Evolutionary conservation across 306 rosid species (phyloP).

Genomic region (Vigna reflexopilosa): DNA sequence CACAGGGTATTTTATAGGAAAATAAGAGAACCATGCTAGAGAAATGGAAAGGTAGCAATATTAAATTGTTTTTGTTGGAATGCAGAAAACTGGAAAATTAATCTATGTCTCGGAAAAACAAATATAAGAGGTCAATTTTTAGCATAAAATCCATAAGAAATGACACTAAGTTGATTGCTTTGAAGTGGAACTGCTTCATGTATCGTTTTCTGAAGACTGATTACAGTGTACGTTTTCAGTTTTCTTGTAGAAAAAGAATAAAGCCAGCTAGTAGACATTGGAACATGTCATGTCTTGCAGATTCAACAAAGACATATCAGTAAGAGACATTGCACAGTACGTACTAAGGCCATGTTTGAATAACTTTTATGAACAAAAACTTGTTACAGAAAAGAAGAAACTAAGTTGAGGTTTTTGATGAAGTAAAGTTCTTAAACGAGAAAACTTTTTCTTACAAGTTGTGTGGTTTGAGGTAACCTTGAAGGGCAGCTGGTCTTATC

Average conservation of each 20-base stretch:
- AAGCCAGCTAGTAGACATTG: constrained; percentile 20
- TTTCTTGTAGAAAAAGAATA: constrained; percentile 18
- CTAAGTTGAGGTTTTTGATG: not conserved
- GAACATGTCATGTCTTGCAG: constrained; percentile 22
- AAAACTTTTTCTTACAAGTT: not conserved
- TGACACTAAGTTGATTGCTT: constrained; percentile 10
- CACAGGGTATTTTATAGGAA: not conserved
- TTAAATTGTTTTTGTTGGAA: constrained; percentile 30
- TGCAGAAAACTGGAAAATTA: constrained; percentile 28
- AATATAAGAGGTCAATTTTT: constrained; percentile 17
- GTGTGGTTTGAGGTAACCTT: not conserved
- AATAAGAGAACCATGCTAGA: constrained; percentile 15
- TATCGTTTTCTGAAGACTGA: constrained; percentile 36
- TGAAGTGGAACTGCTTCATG: constrained; percentile 31
- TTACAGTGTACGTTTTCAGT: constrained; percentile 23
- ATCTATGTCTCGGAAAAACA: constrained; percentile 40
- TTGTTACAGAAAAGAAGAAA: not conserved
- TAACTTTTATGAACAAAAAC: not conserved
- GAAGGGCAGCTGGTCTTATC: constrained; percentile 30
- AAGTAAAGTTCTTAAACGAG: not conserved
- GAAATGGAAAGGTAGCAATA: not conserved
- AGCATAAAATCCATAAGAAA: constrained; percentile 30
- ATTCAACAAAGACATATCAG: constrained; percentile 24
- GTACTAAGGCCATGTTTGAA: constrained; percentile 13
- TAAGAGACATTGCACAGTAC: not conserved